phyloP scores from a whole-genome alignment of 306 rosid genomes.

The Cotoneaster glaucophyllus region DNA sequence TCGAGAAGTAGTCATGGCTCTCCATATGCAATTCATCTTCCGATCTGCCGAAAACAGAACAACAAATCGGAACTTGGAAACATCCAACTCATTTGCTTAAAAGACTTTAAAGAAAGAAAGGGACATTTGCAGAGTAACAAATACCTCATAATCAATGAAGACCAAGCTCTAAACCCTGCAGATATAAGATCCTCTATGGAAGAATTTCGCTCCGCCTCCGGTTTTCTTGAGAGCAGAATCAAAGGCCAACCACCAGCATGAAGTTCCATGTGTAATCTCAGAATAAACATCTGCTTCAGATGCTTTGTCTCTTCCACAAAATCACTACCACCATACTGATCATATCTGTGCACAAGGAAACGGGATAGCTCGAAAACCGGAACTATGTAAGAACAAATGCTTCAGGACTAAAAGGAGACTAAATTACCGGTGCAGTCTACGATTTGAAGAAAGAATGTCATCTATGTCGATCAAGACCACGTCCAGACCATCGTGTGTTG shows the following conservation, averaged over 20 bases:
- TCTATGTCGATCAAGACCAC: constrained; percentile 68
- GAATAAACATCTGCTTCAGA: constrained; percentile 39
- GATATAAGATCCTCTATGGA: constrained; percentile 46
- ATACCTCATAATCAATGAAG: constrained; percentile 74
- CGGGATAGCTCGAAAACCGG: background rate
- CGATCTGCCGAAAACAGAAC: constrained; percentile 35
- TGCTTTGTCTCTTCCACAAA: constrained; percentile 37
- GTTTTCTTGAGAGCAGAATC: constrained; percentile 54
- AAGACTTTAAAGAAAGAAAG: background rate
- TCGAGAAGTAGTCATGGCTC: constrained; percentile 39
- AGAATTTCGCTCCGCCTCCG: constrained; percentile 32
- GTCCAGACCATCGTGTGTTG: constrained; percentile 37
- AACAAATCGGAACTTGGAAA: background rate
- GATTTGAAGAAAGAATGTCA: constrained; percentile 38
- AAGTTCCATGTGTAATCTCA: constrained; percentile 45
- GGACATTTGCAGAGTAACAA: background rate
- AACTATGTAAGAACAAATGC: background rate
- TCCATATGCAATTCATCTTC: constrained; percentile 43
- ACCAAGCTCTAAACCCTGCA: constrained; percentile 56
- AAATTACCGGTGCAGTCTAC: constrained; percentile 33
- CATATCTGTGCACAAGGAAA: constrained; percentile 28
- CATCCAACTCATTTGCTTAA: background rate
- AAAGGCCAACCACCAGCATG: constrained; percentile 64
- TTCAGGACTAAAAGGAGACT: background rate
- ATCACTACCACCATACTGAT: constrained; percentile 28